Evolutionary conservation across 2,329 filamentous ascomycete species (phyloP).

Genomic region (Monosporascus sp.): DNA sequence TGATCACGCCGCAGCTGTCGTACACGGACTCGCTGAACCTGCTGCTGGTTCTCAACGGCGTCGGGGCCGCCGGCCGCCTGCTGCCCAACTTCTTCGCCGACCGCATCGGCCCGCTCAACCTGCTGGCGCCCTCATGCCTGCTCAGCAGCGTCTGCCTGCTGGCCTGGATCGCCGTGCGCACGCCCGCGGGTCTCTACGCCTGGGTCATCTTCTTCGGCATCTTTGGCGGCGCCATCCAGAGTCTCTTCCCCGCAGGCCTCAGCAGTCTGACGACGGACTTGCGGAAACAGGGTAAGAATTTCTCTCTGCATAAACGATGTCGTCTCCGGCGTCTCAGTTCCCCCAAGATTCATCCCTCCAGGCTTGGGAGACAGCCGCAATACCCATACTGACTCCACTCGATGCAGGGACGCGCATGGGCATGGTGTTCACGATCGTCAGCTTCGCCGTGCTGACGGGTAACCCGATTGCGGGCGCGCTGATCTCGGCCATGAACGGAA

Average conservation of each 20-base stretch:
- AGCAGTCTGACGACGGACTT: constrained; percentile 49
- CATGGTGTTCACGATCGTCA: constrained; percentile 53
- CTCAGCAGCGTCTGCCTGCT: constrained; percentile 40
- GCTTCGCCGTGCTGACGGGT: constrained; percentile 47
- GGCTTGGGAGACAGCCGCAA: too few relatives aligned
- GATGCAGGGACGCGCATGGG: constrained; percentile 41
- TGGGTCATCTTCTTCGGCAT: constrained; percentile 63
- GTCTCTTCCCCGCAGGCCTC: constrained; percentile 59
- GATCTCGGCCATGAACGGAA: constrained; percentile 34
- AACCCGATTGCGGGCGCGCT: constrained; percentile 48
- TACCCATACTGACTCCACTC: neutral
- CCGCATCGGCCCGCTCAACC: constrained; percentile 52
- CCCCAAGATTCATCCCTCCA: too few relatives aligned
- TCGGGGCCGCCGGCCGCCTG: constrained; percentile 53
- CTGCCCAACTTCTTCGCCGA: constrained; percentile 56
- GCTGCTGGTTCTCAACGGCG: constrained; percentile 60
- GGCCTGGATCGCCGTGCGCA: constrained; percentile 53
- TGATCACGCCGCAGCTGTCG: constrained; percentile 32
- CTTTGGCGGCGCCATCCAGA: constrained; percentile 58
- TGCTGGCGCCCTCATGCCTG: constrained; percentile 46
- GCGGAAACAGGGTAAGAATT: constrained; percentile 37
- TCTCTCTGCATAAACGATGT: too few relatives aligned
- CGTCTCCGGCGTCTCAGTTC: too few relatives aligned
- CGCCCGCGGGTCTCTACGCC: constrained; percentile 47
- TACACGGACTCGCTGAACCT: constrained; percentile 53